These are phyloP conservation scores for Ustilago vetiveriae DNA, from an alignment of 1,284 basidiomycete genomes.

Conservation along the genomic window DNA sequence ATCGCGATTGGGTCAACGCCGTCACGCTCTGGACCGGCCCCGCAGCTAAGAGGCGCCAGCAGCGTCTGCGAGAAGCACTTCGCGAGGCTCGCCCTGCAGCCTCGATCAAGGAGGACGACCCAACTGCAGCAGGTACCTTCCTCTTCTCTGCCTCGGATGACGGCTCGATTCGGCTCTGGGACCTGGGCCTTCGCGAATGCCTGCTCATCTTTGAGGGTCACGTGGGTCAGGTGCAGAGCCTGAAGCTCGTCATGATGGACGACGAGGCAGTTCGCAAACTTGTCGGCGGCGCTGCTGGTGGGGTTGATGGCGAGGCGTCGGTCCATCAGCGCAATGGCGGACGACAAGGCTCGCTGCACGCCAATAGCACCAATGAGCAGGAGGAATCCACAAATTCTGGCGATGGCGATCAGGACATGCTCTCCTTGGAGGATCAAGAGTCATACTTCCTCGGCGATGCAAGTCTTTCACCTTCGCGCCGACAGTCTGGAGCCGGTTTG, in stretches of 20 bases:
- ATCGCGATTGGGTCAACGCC: conserved; percentile 95
- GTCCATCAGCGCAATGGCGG: conserved; percentile 19
- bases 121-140: conserved; percentile 53
- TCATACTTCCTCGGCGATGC: conserved; percentile 41
- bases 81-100: conserved; percentile 68
- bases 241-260: conserved; percentile 76
- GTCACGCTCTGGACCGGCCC: conserved; percentile 90
- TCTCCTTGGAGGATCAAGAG: conserved; percentile 44
- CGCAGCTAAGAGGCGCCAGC: conserved; percentile 59
- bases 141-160: conserved; percentile 96
- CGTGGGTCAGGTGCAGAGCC: conserved; percentile 91
- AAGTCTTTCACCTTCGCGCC: conserved; percentile 21
- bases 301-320: conserved; percentile 35
- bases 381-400: background rate
- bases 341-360: background rate
- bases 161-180: conserved; percentile 92
- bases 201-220: conserved; percentile 88
- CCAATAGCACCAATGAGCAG: conserved; percentile 4
- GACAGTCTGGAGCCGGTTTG: conserved; percentile 4
- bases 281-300: conserved; percentile 60
- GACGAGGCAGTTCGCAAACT: conserved; percentile 61
- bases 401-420: conserved; percentile 37
- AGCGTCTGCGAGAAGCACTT: conserved; percentile 40
- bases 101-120: conserved; percentile 68
- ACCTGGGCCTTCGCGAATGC: conserved; percentile 82